These are phyloP conservation scores for Scorias spongiosa DNA, from an alignment of 2,329 filamentous ascomycete species.

Conservation along the genomic window DNA sequence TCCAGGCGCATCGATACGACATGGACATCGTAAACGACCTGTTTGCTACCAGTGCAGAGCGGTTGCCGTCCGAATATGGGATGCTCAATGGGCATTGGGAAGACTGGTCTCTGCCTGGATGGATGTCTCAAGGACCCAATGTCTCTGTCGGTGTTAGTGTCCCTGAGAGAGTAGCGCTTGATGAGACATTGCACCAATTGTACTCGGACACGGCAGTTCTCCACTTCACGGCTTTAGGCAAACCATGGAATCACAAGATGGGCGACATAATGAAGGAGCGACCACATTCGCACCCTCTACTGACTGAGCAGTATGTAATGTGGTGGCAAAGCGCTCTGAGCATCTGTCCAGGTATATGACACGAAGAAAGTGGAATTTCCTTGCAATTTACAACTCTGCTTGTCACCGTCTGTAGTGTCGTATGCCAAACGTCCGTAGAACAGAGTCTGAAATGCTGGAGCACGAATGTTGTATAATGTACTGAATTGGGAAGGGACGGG, in stretches of 20 bases:
- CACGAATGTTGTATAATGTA: too few species aligned
- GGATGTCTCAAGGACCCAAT: conserved; percentile 6
- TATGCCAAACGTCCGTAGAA: too few species aligned
- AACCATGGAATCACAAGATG: conserved; percentile 12
- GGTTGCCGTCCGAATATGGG: conserved; percentile 14
- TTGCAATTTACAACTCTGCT: too few species aligned
- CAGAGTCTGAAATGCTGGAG: too few species aligned
- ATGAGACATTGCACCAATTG: conserved; percentile 6
- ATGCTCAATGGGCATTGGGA: conserved; percentile 18
- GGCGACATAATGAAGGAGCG: conserved; percentile 1
- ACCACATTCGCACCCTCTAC: conserved; percentile 13
- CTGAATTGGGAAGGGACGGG: too few species aligned
- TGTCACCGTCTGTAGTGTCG: too few species aligned
- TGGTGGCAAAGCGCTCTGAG: conserved; percentile 11
- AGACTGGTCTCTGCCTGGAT: conserved; percentile 17
- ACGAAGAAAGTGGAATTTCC: too few species aligned
- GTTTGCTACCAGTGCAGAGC: conserved; percentile 13
- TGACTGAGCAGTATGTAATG: conserved; percentile 11
- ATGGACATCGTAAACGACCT: conserved; percentile 18
- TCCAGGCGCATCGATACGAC: conserved; percentile 13
- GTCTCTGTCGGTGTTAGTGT: not conserved
- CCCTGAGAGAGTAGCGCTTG: not conserved
- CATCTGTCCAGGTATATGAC: not conserved
- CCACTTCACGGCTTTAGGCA: conserved; percentile 15
- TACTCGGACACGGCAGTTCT: conserved; percentile 11